Evolutionary conservation across 1,139 yeast genomes (phyloP).

Genomic region (Candida sanyaensis): DNA sequence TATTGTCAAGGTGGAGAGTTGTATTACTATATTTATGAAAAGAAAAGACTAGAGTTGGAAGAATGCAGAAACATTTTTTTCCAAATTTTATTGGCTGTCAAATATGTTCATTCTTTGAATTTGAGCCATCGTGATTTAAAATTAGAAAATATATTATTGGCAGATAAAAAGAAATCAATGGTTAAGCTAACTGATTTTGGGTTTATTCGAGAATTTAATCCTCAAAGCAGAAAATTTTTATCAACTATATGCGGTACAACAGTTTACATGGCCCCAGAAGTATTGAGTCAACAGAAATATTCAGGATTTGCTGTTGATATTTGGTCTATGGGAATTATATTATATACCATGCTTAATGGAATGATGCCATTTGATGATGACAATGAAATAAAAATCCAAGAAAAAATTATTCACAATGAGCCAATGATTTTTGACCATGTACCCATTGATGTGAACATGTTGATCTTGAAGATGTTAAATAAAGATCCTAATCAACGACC

Average conservation of each 20-base stretch:
- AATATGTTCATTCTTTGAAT: conserved; percentile 78
- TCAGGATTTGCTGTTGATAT: conserved; percentile 83
- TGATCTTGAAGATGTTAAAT: conserved; percentile 56
- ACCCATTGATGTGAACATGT: conserved; percentile 48
- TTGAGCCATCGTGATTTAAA: conserved; percentile 91
- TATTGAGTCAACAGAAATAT: conserved; percentile 66
- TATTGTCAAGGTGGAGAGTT: conserved; percentile 90
- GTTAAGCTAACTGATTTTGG: conserved; percentile 92
- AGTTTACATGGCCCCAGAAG: conserved; percentile 96
- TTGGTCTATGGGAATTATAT: conserved; percentile 93
- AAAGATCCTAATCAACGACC: conserved; percentile 75
- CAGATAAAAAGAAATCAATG: conserved; percentile 54
- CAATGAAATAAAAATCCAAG: conserved; percentile 62
- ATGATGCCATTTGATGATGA: conserved; percentile 92
- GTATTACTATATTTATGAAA: conserved; percentile 67
- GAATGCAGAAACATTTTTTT: conserved; percentile 66
- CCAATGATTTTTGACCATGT: conserved; percentile 55
- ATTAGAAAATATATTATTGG: conserved; percentile 79
- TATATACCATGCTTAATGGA: conserved; percentile 86
- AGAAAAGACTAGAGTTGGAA: conserved; percentile 52
- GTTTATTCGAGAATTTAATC: conserved; percentile 76
- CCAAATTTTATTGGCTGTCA: conserved; percentile 81
- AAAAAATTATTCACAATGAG: conserved; percentile 62
- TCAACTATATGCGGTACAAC: conserved; percentile 94
- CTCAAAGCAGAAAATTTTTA: conserved; percentile 53